Evolutionary conservation across 257 asterid genomes (phyloP).

Genomic region (Paulownia fortunei): DNA sequence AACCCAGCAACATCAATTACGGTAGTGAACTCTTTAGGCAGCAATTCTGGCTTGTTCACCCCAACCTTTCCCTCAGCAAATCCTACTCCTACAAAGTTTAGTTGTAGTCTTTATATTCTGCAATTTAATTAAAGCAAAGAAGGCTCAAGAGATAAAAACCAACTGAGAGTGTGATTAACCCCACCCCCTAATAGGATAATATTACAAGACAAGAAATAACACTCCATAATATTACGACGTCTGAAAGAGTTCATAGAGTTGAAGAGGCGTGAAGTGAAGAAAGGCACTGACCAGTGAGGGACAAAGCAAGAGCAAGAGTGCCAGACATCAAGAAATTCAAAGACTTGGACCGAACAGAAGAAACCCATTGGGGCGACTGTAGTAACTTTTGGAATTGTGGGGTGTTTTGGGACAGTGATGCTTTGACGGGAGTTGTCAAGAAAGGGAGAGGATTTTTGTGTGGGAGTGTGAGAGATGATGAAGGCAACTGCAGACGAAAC

Average conservation of each 20-base stretch:
- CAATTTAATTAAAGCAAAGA: constrained; percentile 8
- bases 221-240: not conserved
- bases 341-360: constrained; percentile 56
- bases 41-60: constrained; percentile 92
- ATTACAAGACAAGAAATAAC: no score
- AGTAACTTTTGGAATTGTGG: constrained; percentile 21
- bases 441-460: not conserved
- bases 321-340: constrained; percentile 64
- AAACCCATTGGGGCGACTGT: constrained; percentile 43
- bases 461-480: constrained; percentile 36
- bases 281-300: constrained; percentile 62
- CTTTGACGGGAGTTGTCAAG: constrained; percentile 31
- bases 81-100: constrained; percentile 61
- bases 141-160: not conserved
- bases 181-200: no score
- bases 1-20: constrained; percentile 97
- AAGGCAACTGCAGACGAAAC: constrained; percentile 42
- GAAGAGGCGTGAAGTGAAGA: not conserved
- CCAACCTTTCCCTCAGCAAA: constrained; percentile 76
- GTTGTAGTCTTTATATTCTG: not conserved
- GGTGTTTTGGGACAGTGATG: constrained; percentile 35
- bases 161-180: no score
- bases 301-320: constrained; percentile 70
- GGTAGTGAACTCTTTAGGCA: constrained; percentile 70
- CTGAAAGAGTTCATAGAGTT: not conserved